Conservation (phyloP, 169 alveolate genomes). For the Miamiensis avidus region DNA sequence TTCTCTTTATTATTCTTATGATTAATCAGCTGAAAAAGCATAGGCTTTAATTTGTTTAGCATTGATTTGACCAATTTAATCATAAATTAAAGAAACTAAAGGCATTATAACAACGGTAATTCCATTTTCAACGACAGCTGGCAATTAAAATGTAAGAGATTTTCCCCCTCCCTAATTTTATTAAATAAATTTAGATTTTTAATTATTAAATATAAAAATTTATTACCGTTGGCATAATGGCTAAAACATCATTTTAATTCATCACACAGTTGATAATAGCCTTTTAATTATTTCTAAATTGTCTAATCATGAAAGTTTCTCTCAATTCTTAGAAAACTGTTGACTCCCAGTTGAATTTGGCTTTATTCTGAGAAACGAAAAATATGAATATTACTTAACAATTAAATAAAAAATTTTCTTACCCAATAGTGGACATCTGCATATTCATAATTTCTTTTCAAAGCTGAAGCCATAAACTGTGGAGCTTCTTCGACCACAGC, state of each 20-base stretch:
- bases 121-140: conserved; percentile 88
- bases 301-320: conserved; percentile 57
- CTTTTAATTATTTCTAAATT: conserved; percentile 76
- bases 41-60: conserved; percentile 77
- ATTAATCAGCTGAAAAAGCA: conserved; percentile 42
- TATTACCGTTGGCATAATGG: conserved; percentile 90
- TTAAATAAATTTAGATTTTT: no score
- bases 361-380: not conserved
- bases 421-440: conserved; percentile 54
- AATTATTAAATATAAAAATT: no score
- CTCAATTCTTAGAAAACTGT: conserved; percentile 40
- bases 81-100: conserved; percentile 93
- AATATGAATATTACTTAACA: no score
- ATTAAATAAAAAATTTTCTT: no score
- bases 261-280: conserved; percentile 82
- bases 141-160: conserved; percentile 93
- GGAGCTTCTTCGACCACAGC: not conserved
- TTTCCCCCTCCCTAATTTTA: conserved; percentile 93
- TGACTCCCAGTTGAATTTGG: conserved; percentile 52
- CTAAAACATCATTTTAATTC: conserved; percentile 87
- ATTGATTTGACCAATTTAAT: conserved; percentile 87
- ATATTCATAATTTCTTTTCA: conserved; percentile 26
- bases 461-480: not conserved
- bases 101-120: conserved; percentile 96
- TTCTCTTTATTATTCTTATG: conserved; percentile 35